Evolutionary conservation across 2,329 filamentous ascomycete genomes (phyloP), one percentile per base, ranked within the genome.

Genomic region (Fusarium nanum): DNA sequence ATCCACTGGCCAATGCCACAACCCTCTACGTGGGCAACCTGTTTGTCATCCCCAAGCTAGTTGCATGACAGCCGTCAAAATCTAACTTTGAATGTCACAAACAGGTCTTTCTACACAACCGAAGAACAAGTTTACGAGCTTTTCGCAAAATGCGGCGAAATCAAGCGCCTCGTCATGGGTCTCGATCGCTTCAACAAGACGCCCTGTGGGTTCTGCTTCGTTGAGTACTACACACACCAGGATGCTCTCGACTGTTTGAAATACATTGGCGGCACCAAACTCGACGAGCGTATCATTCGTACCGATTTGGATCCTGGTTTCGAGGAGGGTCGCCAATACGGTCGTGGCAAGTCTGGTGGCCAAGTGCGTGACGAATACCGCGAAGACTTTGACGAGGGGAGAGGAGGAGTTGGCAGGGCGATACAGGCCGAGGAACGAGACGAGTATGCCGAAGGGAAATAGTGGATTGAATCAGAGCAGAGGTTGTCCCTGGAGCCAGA

Each of bases 51-150:
- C 32, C 28, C 9, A 62, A 18, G 27, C n/a, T 28, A 50, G 18
- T 25, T 30, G 32, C 10, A 40, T 10, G 23, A 45, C 20, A 27
- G 23, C 37, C 18, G n/a, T 49, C 27, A 34, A 45, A 18, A 50
- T 28, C 56, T 73, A 13, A 68, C 58, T 27, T 60, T 32, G 67
- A 67, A 58, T 67, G 67, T 59, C 68, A 68, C 56, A 25, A 20
- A 44, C 73, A 94, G 92, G 57, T 97, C 94, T 42, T 98, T 98
- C 84, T 98, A 97, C 86, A 99, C 96, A 25, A 99, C 96, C 60
- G 96, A 99, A 80, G 96, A 99, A 83, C 96, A 99, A 80, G 97
- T 99, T 64, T 95, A 98, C 81, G 95, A 98, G 82, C 89, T 98
- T 49, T 98, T 98, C 81, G 90, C 92, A 64, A 97, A 97, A 86